Evolutionary conservation across 805 yeast species (phyloP).

Genomic region (Saccharomycopsis guyanensis): DNA sequence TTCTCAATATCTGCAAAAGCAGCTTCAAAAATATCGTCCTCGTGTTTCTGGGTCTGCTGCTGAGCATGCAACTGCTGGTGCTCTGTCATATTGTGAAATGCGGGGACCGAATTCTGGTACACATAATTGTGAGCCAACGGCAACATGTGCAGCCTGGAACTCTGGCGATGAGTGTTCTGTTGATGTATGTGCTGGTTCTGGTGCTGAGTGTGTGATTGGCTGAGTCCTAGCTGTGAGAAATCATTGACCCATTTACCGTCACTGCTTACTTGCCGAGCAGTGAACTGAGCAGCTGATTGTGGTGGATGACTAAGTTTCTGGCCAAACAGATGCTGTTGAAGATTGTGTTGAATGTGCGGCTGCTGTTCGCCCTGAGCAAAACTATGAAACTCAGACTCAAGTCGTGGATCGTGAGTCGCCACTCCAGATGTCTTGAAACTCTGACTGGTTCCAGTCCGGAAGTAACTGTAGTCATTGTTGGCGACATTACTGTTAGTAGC

Average conservation of each 20-base stretch:
- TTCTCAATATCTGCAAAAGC: constrained; percentile 28
- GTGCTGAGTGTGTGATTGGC: background rate
- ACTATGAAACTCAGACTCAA: constrained; percentile 12
- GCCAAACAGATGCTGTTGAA: constrained; percentile 6
- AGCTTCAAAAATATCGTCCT: constrained; percentile 23
- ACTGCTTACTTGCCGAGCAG: background rate
- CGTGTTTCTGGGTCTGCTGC: constrained; percentile 11
- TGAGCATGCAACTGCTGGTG: constrained; percentile 17
- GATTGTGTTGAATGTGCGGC: background rate
- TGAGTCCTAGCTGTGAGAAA: background rate
- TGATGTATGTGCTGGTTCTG: background rate
- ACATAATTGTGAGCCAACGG: background rate
- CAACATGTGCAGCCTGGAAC: no score
- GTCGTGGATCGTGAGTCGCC: background rate
- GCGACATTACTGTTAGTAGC: constrained; percentile 3
- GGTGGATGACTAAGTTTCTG: background rate
- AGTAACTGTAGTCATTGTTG: background rate
- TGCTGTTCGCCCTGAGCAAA: constrained; percentile 3
- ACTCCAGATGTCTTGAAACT: background rate
- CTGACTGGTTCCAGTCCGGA: background rate
- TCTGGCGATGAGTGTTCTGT: background rate
- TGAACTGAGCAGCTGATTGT: background rate
- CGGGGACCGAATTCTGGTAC: constrained; percentile 4
- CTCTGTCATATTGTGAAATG: constrained; percentile 9
- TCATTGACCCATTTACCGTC: constrained; percentile 5